Conservation (phyloP, 2,329 filamentous ascomycete species). For the Aspergillus niger region DNA sequence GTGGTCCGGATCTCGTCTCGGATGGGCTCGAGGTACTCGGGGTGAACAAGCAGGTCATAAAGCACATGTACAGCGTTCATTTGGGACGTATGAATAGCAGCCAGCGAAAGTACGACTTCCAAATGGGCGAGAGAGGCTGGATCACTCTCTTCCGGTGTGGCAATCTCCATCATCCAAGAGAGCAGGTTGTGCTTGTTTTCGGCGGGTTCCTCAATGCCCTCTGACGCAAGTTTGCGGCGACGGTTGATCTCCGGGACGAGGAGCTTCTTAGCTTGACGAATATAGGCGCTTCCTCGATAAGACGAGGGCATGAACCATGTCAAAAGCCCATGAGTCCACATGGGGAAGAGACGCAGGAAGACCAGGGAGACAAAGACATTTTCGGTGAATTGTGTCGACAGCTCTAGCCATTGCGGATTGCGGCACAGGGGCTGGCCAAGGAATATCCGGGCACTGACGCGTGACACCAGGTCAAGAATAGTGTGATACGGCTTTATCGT, state of each 20-base stretch:
- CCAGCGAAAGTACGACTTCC: slow-evolving; percentile 26
- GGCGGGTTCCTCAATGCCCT: neutral
- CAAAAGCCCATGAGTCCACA: neutral
- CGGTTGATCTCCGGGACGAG: neutral
- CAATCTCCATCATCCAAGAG: slow-evolving; percentile 28
- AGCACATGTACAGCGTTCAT: slow-evolving; percentile 28
- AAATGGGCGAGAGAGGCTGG: slow-evolving; percentile 10
- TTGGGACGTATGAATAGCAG: slow-evolving; percentile 27
- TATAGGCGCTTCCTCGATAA: neutral
- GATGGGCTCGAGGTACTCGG: neutral
- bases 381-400: slow-evolving; percentile 16
- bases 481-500: neutral
- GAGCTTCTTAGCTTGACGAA: neutral
- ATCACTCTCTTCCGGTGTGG: slow-evolving; percentile 25
- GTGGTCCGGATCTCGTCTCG: neutral
- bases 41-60: slow-evolving; percentile 20
- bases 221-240: neutral
- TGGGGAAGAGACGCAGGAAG: slow-evolving; percentile 9
- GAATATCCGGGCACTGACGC: slow-evolving; percentile 17
- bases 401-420: slow-evolving; percentile 29
- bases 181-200: neutral
- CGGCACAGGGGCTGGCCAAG: slow-evolving; percentile 25
- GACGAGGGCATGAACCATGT: neutral
- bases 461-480: neutral
- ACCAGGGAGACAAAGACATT: slow-evolving; percentile 16